A percentile compares a stretch with the other conserved stretches of the same genome.
phyloP scores from a whole-genome alignment of 495 filamentous ascomycete genomes.

The Evansstolkia leycettana region DNA sequence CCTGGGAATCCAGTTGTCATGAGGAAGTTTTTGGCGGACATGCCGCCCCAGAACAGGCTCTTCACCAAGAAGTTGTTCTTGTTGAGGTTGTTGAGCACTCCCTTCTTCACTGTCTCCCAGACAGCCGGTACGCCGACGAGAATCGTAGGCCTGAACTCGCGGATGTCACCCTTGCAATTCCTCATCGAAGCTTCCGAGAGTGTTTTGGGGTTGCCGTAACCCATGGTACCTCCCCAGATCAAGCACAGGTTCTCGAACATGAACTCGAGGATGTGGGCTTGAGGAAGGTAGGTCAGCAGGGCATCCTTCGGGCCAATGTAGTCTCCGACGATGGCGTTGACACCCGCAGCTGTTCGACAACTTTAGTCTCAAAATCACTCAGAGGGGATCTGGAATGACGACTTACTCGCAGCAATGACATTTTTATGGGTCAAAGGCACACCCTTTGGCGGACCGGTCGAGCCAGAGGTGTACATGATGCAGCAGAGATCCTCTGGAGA shows the following conservation, averaged over 20 bases:
- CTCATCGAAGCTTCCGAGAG: constrained; percentile 81
- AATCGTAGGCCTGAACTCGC: constrained; percentile 83
- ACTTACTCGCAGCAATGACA: constrained; percentile 76
- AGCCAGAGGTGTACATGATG: constrained; percentile 99
- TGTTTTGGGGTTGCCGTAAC: constrained; percentile 90
- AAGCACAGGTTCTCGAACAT: constrained; percentile 90
- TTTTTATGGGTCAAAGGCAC: constrained; percentile 82
- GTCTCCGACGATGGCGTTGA: constrained; percentile 70
- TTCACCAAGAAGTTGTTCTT: constrained; percentile 58
- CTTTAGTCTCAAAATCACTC: not conserved
- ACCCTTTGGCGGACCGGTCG: constrained; percentile 94
- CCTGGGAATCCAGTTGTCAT: constrained; percentile 68
- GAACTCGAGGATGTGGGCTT: constrained; percentile 93
- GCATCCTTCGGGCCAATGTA: constrained; percentile 81
- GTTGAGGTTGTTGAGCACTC: constrained; percentile 78
- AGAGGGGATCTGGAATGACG: not conserved
- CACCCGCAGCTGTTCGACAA: constrained; percentile 61
- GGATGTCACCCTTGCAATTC: constrained; percentile 92
- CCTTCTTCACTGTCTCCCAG: constrained; percentile 98
- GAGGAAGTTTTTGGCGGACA: constrained; percentile 73
- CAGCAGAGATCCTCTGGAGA: constrained; percentile 81
- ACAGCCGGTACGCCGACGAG: constrained; percentile 93
- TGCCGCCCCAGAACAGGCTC: constrained; percentile 86
- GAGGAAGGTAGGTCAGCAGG: constrained; percentile 82
- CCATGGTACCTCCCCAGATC: constrained; percentile 95